phyloP scores from a whole-genome alignment of 108 stramenopile species.

The Nannochloropsis gaditana region DNA sequence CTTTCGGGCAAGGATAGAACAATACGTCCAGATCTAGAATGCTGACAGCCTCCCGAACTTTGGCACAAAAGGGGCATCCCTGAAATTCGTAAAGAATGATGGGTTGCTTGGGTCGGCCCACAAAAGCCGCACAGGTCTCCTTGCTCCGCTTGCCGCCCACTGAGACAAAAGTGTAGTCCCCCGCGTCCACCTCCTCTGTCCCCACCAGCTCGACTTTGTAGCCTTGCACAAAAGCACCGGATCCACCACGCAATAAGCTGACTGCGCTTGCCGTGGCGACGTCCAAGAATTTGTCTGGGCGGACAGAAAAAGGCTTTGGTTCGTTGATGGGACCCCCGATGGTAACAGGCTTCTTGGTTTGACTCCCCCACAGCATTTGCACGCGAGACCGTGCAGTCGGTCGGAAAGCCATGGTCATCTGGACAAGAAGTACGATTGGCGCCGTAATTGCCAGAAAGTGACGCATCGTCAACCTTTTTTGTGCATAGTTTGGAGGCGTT shows the following conservation, averaged over 20 bases:
- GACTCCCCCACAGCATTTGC: not conserved
- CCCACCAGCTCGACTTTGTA: slow-evolving; percentile 32
- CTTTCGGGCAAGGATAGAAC: slow-evolving; percentile 42
- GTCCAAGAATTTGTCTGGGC: slow-evolving; percentile 41
- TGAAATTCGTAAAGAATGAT: slow-evolving; percentile 82
- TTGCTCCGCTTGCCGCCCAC: slow-evolving; percentile 28
- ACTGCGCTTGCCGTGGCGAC: slow-evolving; percentile 32
- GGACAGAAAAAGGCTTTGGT: slow-evolving; percentile 37
- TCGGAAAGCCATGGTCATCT: not conserved
- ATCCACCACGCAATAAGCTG: slow-evolving; percentile 31
- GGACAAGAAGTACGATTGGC: not conserved
- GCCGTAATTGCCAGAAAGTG: not conserved
- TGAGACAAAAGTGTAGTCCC: slow-evolving; percentile 37
- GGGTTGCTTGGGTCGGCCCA: slow-evolving; percentile 34
- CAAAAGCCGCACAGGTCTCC: not conserved
- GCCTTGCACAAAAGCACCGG: slow-evolving; percentile 38
- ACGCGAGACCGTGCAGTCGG: not conserved
- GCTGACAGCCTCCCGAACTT: slow-evolving; percentile 74
- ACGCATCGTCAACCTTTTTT: not conserved
- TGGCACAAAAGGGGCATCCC: slow-evolving; percentile 70
- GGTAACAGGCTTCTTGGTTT: slow-evolving; percentile 3
- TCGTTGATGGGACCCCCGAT: slow-evolving; percentile 12
- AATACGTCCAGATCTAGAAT: slow-evolving; percentile 64
- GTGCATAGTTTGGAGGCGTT: not conserved
- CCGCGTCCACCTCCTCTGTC: slow-evolving; percentile 41